Evolutionary conservation across 2,329 filamentous ascomycete genomes (phyloP), one percentile per base, ranked within the genome.

Genomic region (Verticillium nubilum): DNA sequence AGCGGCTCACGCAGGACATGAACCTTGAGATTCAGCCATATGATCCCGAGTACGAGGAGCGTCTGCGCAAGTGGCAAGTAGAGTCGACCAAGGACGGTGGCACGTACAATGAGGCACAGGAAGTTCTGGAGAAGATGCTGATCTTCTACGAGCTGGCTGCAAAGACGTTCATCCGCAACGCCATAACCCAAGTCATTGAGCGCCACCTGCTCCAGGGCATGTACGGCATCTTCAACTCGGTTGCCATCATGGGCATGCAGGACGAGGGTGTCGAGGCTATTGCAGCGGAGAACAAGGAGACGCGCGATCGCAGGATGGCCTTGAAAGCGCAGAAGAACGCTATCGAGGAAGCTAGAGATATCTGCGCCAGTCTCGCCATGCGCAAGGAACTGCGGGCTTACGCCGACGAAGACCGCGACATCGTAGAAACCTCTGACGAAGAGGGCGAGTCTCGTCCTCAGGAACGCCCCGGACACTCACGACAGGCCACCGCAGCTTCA

Each of bases 101-200:
- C 27, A 74, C 73, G 0, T 82, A 80, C 64, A 77, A 75, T 2
- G 79, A 82, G 60, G 80, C 80, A 0, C 78, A 82, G 60, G 80
- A 82, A 67, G 79, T 82, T 0, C 65, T 82, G 27, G 80, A 82
- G 67, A 82, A 82, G 73, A 82, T 82, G 80, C 72, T 82, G 57
- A 82, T 82, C 62, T 82, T 80, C 70, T 82, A 82, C 62, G 79
- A 82, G 62, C 74, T 82, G 9, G 80, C 79, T 2, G 78, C 78
- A 6, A 78, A 80, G 66, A 79, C 78, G 55, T 82, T 81, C 60
- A 81, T 79, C 28, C 74, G 80, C 58, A 82, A 82, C 62, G 75
- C 80, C 59, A 81, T 82, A 58, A 81, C 79, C 0, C 80, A 82
- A 60, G 79, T 82, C 0, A 76, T 80, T 0, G 80, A 82, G 67